These are phyloP conservation scores for Nicotiana attenuata DNA, from an alignment of 257 asterid genomes.

Conservation along the genomic window DNA sequence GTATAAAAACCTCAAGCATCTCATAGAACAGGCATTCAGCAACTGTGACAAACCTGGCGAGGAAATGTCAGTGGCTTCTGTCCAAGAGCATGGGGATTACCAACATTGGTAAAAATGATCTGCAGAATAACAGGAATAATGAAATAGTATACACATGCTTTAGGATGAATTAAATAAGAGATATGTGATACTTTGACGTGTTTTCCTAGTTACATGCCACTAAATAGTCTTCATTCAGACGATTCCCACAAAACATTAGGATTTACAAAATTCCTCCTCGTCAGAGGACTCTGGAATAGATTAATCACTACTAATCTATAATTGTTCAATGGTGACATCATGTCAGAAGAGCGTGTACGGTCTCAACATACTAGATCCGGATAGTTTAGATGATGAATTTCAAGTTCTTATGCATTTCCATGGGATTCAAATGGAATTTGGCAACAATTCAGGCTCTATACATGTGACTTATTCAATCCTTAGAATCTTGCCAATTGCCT, in stretches of 20 bases:
- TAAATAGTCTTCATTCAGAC: not conserved
- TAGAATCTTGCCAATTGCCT: not conserved
- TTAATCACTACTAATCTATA: not conserved
- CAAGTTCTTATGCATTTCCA: not conserved
- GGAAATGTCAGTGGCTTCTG: conserved; percentile 94
- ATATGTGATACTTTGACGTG: not conserved
- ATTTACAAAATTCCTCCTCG: not conserved
- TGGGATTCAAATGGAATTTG: not conserved
- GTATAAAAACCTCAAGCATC: not conserved
- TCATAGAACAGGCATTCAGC: not conserved
- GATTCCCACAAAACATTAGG: not conserved
- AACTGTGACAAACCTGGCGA: conserved; percentile 63
- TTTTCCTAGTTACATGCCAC: not conserved
- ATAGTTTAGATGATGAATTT: not conserved
- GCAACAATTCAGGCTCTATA: not conserved
- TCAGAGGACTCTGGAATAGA: not conserved
- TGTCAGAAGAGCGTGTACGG: not conserved
- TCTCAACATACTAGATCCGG: not conserved
- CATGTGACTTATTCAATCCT: not conserved
- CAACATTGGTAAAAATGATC: conserved; percentile 93
- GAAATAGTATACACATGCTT: not conserved
- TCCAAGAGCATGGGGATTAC: conserved; percentile 95
- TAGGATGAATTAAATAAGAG: not conserved
- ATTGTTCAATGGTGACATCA: not conserved
- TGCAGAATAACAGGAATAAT: conserved; percentile 22